Evolutionary conservation across 1,139 yeast genomes (phyloP), one percentile per base, ranked within the genome.

Genomic region (Pichia sp.): DNA sequence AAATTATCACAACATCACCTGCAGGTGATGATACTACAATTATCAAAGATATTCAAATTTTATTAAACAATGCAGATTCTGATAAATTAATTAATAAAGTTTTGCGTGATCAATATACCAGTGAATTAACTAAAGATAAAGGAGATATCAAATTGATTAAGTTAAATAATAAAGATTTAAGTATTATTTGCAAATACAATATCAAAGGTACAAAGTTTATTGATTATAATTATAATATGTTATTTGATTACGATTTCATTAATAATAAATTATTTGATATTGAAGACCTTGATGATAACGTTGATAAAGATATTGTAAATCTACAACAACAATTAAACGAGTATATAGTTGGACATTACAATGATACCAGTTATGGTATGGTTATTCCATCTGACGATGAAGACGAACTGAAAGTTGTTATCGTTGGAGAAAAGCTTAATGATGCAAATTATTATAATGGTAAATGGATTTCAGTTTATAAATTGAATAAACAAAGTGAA

Each of bases 381-480:
- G 67, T 77, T 22, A 77, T 80, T 7, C 58, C 61, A 20, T 13
- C 8, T n/a, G 59, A 53, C 16, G 53, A 49, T 16, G 55, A 50
- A 12, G 22, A 56, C 4, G 44, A 53, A 3, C 43, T 51, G 15
- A 51, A 67, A 54, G 50, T 64, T 56, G 70, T 84, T 12, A 72
- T 88, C 26, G 77, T 85, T 45, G 95, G 95, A 47, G 82, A 81
- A 59, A 82, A 80, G 63, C 73, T 79, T 58, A 88, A 85, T 63
- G 80, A 85, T 43, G 73, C 75, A 45, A 92, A 92, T 68, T 90
- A 73, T 68, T 88, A 92, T 77, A 88, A 89, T 57, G 97, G 97
- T 9, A 79, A 81, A 64, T 90, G 97, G 97, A 76, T 74, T 47
- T 80, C 95, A 0, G 71, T 73, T 56, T 92, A 87, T 64, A 61